Conservation (phyloP, 192 early-diverging fungal genomes). For the Coemansia pectinata region DNA sequence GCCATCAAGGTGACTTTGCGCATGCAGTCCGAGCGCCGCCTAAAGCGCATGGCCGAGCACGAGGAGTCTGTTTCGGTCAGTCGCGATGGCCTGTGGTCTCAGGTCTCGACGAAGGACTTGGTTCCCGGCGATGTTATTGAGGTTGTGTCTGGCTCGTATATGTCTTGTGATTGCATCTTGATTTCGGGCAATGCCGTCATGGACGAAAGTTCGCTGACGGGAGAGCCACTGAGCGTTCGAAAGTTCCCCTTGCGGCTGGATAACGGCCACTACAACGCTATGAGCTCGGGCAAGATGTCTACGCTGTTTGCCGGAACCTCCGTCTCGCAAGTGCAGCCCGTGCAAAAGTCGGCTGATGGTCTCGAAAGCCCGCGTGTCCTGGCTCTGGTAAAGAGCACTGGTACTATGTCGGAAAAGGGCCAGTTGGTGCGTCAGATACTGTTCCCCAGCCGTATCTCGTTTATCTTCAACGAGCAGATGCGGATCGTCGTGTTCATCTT, state of each 20-base stretch:
- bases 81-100: constrained; percentile 62
- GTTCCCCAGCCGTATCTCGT: constrained; percentile 58
- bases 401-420: constrained; percentile 60
- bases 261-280: constrained; percentile 31
- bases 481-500: constrained; percentile 58
- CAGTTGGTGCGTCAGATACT: constrained; percentile 63
- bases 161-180: constrained; percentile 67
- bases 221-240: constrained; percentile 71
- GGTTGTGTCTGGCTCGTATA: constrained; percentile 32
- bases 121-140: constrained; percentile 65
- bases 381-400: constrained; percentile 21
- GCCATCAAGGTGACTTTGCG: constrained; percentile 56
- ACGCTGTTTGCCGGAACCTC: constrained; percentile 67
- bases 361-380: constrained; percentile 35
- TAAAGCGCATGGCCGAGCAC: constrained; percentile 59
- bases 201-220: constrained; percentile 71
- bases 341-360: constrained; percentile 20
- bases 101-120: constrained; percentile 54
- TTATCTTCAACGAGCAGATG: constrained; percentile 66
- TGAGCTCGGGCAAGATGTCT: constrained; percentile 57
- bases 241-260: constrained; percentile 68
- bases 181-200: constrained; percentile 65
- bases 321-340: constrained; percentile 54
- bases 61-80: constrained; percentile 38
- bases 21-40: constrained; percentile 43